Percentiles rank a stretch among this genome's conserved stretches.
These are phyloP conservation scores for Ogataea hybrid DNA, from an alignment of 1,139 yeast species.

Conservation along the genomic window DNA sequence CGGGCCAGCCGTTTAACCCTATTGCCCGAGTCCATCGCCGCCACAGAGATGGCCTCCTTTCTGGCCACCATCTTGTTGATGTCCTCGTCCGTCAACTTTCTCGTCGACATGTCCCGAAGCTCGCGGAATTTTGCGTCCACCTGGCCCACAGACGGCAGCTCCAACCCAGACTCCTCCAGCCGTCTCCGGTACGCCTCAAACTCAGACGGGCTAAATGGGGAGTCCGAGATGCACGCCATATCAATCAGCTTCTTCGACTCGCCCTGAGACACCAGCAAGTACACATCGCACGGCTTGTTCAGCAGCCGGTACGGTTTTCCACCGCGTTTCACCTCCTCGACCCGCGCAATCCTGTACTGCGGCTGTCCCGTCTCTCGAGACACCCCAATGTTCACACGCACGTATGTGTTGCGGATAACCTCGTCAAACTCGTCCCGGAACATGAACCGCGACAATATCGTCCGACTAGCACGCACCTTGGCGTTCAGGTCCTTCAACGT, in stretches of 20 bases:
- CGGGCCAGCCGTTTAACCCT: constrained; percentile 76
- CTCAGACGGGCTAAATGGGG: constrained; percentile 65
- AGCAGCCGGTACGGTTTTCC: constrained; percentile 55
- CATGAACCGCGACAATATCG: constrained; percentile 69
- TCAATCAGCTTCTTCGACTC: constrained; percentile 71
- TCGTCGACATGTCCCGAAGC: constrained; percentile 57
- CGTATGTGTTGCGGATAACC: constrained; percentile 69
- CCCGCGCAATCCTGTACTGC: constrained; percentile 82
- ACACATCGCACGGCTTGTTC: constrained; percentile 57
- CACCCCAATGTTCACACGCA: constrained; percentile 76
- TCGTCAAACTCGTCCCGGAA: constrained; percentile 80
- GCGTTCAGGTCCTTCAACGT: constrained; percentile 58
- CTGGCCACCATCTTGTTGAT: constrained; percentile 77
- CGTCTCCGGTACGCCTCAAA: constrained; percentile 66
- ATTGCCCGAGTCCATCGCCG: constrained; percentile 59
- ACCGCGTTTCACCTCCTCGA: constrained; percentile 49
- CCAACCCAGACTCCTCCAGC: constrained; percentile 56
- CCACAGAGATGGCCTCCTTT: constrained; percentile 59
- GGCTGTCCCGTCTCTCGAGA: constrained; percentile 61
- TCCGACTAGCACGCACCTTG: constrained; percentile 71
- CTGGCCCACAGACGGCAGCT: constrained; percentile 63
- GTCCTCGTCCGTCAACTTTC: constrained; percentile 69
- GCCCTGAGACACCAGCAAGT: constrained; percentile 67
- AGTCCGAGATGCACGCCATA: constrained; percentile 77
- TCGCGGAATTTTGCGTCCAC: constrained; percentile 65